phyloP scores from a whole-genome alignment of 371 early-diverging fungal genomes.

The Cokeromyces recurvatus region DNA sequence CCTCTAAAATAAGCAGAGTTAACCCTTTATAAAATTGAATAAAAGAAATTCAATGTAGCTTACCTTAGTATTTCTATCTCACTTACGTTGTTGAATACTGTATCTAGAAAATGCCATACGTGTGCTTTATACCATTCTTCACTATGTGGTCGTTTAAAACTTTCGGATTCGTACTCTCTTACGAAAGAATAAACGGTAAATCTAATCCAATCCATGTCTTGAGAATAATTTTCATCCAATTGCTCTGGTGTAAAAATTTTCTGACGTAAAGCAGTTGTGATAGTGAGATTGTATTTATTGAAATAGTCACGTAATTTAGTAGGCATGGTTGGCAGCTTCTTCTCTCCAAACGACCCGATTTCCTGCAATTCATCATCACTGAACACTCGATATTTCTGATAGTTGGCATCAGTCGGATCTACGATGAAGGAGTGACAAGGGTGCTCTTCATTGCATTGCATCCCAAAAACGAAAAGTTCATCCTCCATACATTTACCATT shows the following conservation, averaged over 20 bases:
- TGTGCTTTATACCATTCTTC: conserved; percentile 8
- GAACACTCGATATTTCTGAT: conserved; percentile 6
- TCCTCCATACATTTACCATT: conserved; percentile 16
- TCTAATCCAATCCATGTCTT: conserved; percentile 6
- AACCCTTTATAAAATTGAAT: conserved; percentile 1
- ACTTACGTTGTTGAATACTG: conserved; percentile 2
- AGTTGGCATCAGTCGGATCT: conserved; percentile 8
- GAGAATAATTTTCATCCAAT: conserved; percentile 5
- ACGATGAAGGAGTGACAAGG: conserved; percentile 12
- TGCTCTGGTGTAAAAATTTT: conserved; percentile 4
- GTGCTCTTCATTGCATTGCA: conserved; percentile 13
- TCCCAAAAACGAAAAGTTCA: conserved; percentile 16
- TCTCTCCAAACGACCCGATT: conserved; percentile 5
- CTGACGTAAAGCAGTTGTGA: conserved; percentile 7
- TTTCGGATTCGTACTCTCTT: conserved; percentile 5
- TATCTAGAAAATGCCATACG: conserved; percentile 9
- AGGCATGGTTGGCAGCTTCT: conserved; percentile 6
- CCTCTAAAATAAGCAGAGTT: conserved; percentile 1
- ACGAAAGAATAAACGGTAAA: conserved; percentile 3
- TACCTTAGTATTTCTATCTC: conserved; percentile 14
- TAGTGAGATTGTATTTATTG: conserved; percentile 10
- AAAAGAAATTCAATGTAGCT: conserved; percentile 2
- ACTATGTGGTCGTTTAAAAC: conserved; percentile 1
- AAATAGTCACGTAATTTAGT: conserved; percentile 1
- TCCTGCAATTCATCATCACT: conserved; percentile 9